Conservation (phyloP, 2,329 filamentous ascomycete species). For the Cryphonectria carpinicola region DNA sequence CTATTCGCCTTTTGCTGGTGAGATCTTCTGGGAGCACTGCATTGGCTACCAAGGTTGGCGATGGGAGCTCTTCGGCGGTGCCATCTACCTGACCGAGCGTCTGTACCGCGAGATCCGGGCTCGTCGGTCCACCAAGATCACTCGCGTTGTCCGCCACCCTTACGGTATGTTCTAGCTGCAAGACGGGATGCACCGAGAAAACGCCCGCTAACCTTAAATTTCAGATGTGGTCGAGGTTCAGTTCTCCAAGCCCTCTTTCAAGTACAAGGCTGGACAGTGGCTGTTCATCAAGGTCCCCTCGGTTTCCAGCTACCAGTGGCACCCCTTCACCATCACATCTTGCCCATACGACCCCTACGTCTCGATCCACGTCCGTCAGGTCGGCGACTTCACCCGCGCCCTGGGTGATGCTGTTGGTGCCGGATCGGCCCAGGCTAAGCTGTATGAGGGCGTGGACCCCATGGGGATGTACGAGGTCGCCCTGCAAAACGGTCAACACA, state of each 20-base stretch:
- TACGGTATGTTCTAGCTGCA: constrained; percentile 66
- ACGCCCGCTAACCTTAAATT: constrained; percentile 36
- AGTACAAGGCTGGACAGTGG: constrained; percentile 98
- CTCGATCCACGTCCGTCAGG: constrained; percentile 92
- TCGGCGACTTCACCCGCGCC: constrained; percentile 93
- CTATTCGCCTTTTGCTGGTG: constrained; percentile 82
- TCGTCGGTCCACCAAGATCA: constrained; percentile 83
- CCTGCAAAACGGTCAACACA: constrained; percentile 87
- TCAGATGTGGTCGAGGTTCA: constrained; percentile 94
- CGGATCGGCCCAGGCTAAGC: constrained; percentile 81
- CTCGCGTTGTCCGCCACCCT: constrained; percentile 91
- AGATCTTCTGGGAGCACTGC: constrained; percentile 87
- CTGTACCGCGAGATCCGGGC: constrained; percentile 89
- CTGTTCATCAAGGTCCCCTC: constrained; percentile 93
- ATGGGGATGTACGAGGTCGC: constrained; percentile 98
- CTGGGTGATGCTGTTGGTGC: constrained; percentile 96
- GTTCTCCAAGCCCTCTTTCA: constrained; percentile 94
- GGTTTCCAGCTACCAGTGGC: constrained; percentile 90
- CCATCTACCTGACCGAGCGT: constrained; percentile 83
- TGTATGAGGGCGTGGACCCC: constrained; percentile 88
- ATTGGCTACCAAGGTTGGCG: constrained; percentile 96
- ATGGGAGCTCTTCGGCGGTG: constrained; percentile 90
- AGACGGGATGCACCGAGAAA: neutral
- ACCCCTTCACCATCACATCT: constrained; percentile 98
- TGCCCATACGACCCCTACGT: constrained; percentile 96